Percentiles rank a stretch among this genome's conserved stretches.
Evolutionary conservation across 164 flowering plant genomes (phyloP).

Genomic region (Umbilicus rupestris): DNA sequence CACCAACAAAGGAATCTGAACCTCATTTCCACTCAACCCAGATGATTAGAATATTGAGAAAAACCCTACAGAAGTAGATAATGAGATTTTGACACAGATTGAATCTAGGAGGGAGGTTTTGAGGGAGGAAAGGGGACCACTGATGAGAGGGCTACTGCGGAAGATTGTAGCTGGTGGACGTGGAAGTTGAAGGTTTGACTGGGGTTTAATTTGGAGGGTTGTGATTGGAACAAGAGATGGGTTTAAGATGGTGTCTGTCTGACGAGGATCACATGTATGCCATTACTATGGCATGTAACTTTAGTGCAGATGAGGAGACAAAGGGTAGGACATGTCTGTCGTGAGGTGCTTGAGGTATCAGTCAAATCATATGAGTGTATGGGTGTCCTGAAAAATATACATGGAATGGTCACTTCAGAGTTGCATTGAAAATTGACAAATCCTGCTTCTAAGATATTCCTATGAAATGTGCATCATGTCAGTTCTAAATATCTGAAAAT

Average conservation of each 20-base stretch:
- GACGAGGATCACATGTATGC: background rate
- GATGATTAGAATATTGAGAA: background rate
- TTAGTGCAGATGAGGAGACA: background rate
- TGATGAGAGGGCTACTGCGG: background rate
- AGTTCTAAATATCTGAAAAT: background rate
- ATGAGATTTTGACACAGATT: background rate
- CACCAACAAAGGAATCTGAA: slow-evolving; percentile 1
- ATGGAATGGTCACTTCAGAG: background rate
- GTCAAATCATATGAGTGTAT: background rate
- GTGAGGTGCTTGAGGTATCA: background rate
- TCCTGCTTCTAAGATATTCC: background rate
- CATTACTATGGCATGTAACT: slow-evolving; percentile 6
- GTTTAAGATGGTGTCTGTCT: background rate
- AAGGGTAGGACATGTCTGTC: slow-evolving; percentile 1
- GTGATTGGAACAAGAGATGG: slow-evolving; percentile 5
- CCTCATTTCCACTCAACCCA: slow-evolving; percentile 5
- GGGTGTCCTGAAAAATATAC: background rate
- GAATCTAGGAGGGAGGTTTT: slow-evolving; percentile 1
- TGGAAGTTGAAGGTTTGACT: background rate
- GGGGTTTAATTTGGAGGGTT: background rate
- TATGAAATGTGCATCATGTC: background rate
- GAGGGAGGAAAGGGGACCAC: background rate
- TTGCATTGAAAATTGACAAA: background rate
- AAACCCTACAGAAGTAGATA: background rate
- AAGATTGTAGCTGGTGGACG: too few species aligned